These are phyloP conservation scores for Silene coronaria DNA, from an alignment of 179 eudicot species.

Conservation along the genomic window DNA sequence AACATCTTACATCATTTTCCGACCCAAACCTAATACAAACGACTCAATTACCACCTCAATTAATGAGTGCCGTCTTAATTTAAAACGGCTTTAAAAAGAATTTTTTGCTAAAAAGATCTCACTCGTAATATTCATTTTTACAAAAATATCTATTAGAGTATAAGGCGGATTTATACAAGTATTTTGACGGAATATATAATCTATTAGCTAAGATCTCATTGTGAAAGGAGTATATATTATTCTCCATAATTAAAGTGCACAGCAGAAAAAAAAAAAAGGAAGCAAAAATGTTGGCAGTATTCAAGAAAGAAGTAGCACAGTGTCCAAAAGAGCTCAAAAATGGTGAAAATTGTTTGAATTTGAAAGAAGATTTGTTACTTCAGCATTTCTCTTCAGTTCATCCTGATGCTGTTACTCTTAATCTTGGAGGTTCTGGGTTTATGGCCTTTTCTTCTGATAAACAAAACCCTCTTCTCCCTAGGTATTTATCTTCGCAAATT, in stretches of 20 bases:
- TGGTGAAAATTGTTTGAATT: conserved; percentile 30
- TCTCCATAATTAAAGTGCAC: background rate
- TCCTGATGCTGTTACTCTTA: conserved; percentile 57
- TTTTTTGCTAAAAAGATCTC: no score
- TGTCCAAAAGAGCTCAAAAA: conserved; percentile 71
- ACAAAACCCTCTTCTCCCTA: conserved; percentile 77
- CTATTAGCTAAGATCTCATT: background rate
- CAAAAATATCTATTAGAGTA: no score
- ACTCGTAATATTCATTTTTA: no score
- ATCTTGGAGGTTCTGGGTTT: conserved; percentile 54
- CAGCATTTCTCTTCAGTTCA: conserved; percentile 50
- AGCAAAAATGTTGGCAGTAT: conserved; percentile 75
- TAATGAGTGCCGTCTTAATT: no score
- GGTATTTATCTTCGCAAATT: conserved; percentile 26
- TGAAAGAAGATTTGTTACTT: conserved; percentile 57
- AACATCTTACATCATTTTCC: no score
- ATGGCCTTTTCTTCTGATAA: conserved; percentile 58
- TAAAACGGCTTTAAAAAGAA: no score
- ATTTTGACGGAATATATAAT: no score
- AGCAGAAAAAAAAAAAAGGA: background rate
- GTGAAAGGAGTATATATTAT: no score
- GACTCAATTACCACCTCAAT: no score
- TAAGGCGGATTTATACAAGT: no score
- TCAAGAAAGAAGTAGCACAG: conserved; percentile 70
- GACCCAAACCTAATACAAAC: no score